Evolutionary conservation across 2,329 filamentous ascomycete genomes (phyloP).

Genomic region (Botrytis fragariae): DNA sequence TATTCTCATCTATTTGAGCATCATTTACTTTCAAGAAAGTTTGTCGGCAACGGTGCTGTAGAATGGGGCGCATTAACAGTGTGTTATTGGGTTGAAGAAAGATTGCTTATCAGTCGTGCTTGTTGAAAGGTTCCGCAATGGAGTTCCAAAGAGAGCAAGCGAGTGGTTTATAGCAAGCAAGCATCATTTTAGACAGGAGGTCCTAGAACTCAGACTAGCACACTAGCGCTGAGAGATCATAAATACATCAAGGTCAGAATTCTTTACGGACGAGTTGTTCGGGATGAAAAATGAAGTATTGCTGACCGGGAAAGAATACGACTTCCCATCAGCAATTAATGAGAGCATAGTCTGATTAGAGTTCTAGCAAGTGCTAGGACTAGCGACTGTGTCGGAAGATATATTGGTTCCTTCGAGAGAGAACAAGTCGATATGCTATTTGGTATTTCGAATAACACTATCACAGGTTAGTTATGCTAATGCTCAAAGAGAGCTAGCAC

Average conservation of each 20-base stretch:
- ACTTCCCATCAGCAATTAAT: too few species aligned
- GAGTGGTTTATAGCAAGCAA: neutral
- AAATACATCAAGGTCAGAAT: neutral
- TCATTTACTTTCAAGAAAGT: slow-evolving; percentile 13
- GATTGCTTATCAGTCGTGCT: slow-evolving; percentile 25
- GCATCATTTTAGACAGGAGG: neutral
- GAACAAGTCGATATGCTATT: neutral
- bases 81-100: slow-evolving; percentile 26
- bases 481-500: neutral
- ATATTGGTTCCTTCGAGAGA: neutral
- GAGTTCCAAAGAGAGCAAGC: neutral
- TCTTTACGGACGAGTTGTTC: neutral
- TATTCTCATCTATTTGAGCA: neutral
- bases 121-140: neutral
- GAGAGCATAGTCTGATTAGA: too few species aligned
- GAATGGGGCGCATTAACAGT: slow-evolving; percentile 19
- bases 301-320: too few species aligned
- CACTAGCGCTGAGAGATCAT: neutral
- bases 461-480: neutral
- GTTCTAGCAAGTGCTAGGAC: neutral
- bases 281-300: neutral
- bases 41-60: slow-evolving; percentile 8
- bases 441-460: neutral
- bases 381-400: too few species aligned
- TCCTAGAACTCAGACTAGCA: neutral